Conservation (phyloP, 345 rosid genomes). For the Pistacia integerrima region DNA sequence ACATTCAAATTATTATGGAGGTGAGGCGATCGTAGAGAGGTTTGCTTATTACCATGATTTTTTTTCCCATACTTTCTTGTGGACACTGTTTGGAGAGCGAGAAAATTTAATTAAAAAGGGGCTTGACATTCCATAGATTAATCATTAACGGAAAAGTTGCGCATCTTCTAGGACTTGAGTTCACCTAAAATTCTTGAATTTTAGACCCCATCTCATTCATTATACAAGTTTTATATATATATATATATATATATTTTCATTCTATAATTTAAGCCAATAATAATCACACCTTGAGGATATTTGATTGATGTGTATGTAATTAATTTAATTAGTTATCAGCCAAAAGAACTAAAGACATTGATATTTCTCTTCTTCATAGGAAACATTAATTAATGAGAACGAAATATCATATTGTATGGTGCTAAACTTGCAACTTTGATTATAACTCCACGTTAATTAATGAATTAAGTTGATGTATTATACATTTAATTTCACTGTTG, state of each 20-base stretch:
- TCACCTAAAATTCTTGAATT: slow-evolving; percentile 21
- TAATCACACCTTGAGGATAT: too few species aligned
- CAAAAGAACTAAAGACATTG: too few species aligned
- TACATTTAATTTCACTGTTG: background rate
- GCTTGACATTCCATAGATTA: slow-evolving; percentile 1
- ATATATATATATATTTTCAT: too few species aligned
- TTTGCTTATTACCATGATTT: background rate
- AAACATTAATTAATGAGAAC: too few species aligned
- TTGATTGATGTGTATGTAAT: too few species aligned
- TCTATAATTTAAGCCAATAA: too few species aligned
- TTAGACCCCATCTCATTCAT: slow-evolving; percentile 26
- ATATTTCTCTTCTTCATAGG: too few species aligned
- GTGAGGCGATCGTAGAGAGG: background rate
- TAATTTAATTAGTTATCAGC: too few species aligned
- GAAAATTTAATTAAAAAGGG: background rate
- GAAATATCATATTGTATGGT: background rate
- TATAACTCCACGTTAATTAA: too few species aligned
- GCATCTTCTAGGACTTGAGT: slow-evolving; percentile 7
- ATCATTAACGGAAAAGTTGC: background rate
- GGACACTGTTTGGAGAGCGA: background rate
- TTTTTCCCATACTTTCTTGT: background rate
- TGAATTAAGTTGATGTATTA: too few species aligned
- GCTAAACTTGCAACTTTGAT: background rate
- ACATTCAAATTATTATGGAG: slow-evolving; percentile 2
- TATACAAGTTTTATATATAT: too few species aligned